Conservation (phyloP, 2,329 filamentous ascomycete species). For the Oidium heveae region DNA sequence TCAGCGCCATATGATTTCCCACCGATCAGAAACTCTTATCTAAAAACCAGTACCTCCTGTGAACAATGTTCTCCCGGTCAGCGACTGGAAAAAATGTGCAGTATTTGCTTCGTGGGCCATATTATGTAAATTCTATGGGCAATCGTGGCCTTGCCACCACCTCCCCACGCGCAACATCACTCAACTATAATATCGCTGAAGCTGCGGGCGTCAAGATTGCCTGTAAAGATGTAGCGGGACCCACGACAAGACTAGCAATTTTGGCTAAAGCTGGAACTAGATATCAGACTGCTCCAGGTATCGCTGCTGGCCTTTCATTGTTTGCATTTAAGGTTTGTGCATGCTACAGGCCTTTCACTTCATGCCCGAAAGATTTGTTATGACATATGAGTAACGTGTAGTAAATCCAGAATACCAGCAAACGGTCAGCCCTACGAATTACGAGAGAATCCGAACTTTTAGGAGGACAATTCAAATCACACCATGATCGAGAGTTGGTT, state of each 20-base stretch:
- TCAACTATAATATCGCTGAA: conserved; percentile 56
- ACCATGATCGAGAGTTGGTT: conserved; percentile 81
- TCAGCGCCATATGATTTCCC: background rate
- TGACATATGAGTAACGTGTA: background rate
- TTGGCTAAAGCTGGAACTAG: conserved; percentile 87
- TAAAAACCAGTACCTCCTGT: conserved; percentile 2
- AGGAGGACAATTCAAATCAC: conserved; percentile 66
- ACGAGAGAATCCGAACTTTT: conserved; percentile 87
- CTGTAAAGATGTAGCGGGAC: conserved; percentile 66
- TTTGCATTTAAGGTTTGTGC: conserved; percentile 80
- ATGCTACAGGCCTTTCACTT: conserved; percentile 5
- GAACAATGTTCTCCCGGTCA: conserved; percentile 42
- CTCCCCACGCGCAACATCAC: conserved; percentile 29
- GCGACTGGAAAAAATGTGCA: conserved; percentile 36
- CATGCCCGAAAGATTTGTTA: background rate
- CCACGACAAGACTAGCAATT: conserved; percentile 73
- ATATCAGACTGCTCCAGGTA: conserved; percentile 71
- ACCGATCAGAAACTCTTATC: background rate
- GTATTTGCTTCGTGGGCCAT: conserved; percentile 32
- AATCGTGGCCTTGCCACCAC: conserved; percentile 26
- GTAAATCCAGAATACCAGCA: conserved; percentile 46
- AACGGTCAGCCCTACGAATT: conserved; percentile 77
- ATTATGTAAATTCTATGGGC: conserved; percentile 28
- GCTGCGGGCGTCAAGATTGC: conserved; percentile 77
- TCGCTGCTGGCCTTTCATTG: conserved; percentile 73